phyloP scores from a whole-genome alignment of 2,329 filamentous ascomycete species.

The Chaetomiaceae sp. region DNA sequence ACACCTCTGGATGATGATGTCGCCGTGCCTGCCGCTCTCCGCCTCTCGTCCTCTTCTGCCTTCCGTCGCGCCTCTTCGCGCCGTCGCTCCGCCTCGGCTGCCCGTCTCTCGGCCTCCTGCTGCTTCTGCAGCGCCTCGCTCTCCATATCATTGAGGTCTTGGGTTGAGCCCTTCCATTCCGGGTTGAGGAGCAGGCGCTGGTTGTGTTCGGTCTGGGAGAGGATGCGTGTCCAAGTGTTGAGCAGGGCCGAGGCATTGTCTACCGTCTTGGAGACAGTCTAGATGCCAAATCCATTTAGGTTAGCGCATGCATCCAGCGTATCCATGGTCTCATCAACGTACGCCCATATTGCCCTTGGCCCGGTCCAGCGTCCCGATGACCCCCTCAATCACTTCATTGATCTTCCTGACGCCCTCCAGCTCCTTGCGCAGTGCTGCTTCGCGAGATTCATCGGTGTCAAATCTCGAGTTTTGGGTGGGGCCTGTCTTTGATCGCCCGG shows the following conservation, averaged over 20 bases:
- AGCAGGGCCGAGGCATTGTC: constrained; percentile 82
- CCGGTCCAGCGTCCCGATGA: constrained; percentile 65
- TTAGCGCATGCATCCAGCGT: constrained; percentile 13
- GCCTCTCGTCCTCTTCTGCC: constrained; percentile 56
- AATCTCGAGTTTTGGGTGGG: constrained; percentile 42
- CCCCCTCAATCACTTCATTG: constrained; percentile 79
- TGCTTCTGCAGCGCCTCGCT: constrained; percentile 69
- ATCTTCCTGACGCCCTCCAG: constrained; percentile 78
- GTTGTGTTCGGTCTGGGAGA: constrained; percentile 96
- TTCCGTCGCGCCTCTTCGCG: constrained; percentile 64
- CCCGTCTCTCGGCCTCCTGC: constrained; percentile 71
- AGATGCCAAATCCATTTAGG: not conserved
- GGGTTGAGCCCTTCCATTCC: constrained; percentile 80
- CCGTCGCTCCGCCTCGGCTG: constrained; percentile 72
- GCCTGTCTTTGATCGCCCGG: constrained; percentile 39
- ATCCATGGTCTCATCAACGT: constrained; percentile 27
- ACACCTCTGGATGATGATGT: constrained; percentile 21
- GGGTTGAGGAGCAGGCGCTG: constrained; percentile 86
- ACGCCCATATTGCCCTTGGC: constrained; percentile 76
- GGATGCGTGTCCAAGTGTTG: constrained; percentile 91
- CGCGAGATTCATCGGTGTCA: constrained; percentile 63
- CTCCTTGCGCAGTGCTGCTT: constrained; percentile 71
- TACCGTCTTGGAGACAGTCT: constrained; percentile 84
- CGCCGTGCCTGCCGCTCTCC: constrained; percentile 36
- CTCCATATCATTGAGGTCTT: constrained; percentile 83